These are phyloP conservation scores for Nitzschia putrida DNA, from an alignment of 108 stramenopile genomes.

Conservation along the genomic window DNA sequence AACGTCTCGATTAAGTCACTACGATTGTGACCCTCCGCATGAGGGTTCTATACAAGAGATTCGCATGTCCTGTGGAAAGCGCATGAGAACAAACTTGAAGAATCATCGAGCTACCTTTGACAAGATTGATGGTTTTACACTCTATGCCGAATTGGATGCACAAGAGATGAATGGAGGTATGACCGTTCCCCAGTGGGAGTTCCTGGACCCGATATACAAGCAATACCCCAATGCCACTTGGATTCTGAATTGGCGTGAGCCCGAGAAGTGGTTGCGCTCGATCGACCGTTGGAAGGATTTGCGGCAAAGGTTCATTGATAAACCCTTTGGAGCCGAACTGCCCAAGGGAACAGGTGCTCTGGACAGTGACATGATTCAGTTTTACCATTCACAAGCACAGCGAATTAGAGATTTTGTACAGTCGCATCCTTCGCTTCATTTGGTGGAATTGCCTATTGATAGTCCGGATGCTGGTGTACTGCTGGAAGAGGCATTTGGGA, in stretches of 20 bases:
- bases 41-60: neutral
- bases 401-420: constrained; percentile 25
- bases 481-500: constrained; percentile 40
- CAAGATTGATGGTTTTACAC: constrained; percentile 10
- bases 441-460: constrained; percentile 41
- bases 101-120: constrained; percentile 10
- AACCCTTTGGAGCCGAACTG: constrained; percentile 7
- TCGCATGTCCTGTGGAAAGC: constrained; percentile 29
- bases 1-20: constrained; percentile 18
- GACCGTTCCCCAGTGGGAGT: constrained; percentile 35
- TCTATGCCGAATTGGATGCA: constrained; percentile 41
- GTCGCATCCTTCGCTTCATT: constrained; percentile 30
- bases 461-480: constrained; percentile 21
- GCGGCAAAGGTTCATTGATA: constrained; percentile 26
- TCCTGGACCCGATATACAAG: constrained; percentile 21
- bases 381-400: constrained; percentile 24
- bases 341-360: constrained; percentile 4
- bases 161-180: constrained; percentile 31
- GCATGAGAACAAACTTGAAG: constrained; percentile 17
- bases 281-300: constrained; percentile 35
- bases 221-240: constrained; percentile 39
- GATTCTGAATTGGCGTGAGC: constrained; percentile 39
- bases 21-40: constrained; percentile 17
- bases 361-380: constrained; percentile 24
- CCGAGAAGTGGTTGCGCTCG: constrained; percentile 28